These are phyloP conservation scores for Dendrobium officinale DNA, from an alignment of 106 monocot genomes.

Conservation along the genomic window DNA sequence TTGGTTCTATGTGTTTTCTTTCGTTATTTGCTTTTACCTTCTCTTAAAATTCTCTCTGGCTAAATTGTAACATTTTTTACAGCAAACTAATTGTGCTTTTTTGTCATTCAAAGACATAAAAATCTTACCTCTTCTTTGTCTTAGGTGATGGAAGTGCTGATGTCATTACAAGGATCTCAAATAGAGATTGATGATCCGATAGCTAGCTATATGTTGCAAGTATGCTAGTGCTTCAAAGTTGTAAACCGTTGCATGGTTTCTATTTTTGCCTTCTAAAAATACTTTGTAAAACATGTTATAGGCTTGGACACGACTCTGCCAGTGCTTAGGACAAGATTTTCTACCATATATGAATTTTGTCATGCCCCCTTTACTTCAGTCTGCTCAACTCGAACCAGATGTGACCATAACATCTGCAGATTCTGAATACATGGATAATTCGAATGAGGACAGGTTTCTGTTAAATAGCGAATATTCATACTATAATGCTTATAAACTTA, in stretches of 20 bases:
- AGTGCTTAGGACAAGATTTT: conserved; percentile 96
- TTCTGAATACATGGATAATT: conserved; percentile 77
- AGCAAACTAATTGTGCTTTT: no score
- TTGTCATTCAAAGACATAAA: no score
- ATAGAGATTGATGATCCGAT: conserved; percentile 91
- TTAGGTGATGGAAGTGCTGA: conserved; percentile 93
- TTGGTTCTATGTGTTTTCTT: no score
- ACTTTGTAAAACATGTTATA: conserved; percentile 8
- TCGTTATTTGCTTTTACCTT: no score
- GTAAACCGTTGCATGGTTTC: background rate
- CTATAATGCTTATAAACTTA: background rate
- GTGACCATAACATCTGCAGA: conserved; percentile 88
- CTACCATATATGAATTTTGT: conserved; percentile 97
- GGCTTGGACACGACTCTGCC: conserved; percentile 98
- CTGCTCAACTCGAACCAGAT: conserved; percentile 98
- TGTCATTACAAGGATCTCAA: conserved; percentile 88
- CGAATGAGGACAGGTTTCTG: conserved; percentile 87
- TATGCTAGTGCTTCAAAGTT: conserved; percentile 10
- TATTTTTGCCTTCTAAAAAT: background rate
- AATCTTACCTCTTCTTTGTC: no score
- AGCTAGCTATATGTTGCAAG: conserved; percentile 94
- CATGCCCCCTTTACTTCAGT: conserved; percentile 89
- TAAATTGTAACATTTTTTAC: background rate
- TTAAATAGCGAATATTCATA: background rate
- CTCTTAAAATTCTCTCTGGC: no score